Percentiles rank a stretch among this genome's conserved stretches.
Evolutionary conservation across 148 eudicot species (phyloP).

Genomic region (Rhododendron williamsianum): DNA sequence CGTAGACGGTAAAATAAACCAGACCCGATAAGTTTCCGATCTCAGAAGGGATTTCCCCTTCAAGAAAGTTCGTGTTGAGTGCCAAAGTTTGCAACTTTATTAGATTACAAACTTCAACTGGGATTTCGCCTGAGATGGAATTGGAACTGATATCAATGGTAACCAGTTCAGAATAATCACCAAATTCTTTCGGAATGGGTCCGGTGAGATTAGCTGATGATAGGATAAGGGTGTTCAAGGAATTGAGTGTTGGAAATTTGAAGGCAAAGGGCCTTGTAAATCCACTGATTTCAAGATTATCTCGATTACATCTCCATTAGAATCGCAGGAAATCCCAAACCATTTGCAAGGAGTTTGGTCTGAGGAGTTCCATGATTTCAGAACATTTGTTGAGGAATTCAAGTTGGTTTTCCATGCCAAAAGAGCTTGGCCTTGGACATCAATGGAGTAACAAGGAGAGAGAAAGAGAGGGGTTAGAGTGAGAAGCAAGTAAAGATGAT

Average conservation of each 20-base stretch:
- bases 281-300: slow-evolving; percentile 45
- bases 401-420: slow-evolving; percentile 67
- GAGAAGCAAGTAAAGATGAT: slow-evolving; percentile 25
- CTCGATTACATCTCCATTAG: slow-evolving; percentile 31
- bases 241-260: slow-evolving; percentile 46
- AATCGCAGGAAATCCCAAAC: slow-evolving; percentile 63
- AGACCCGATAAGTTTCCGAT: slow-evolving; percentile 69
- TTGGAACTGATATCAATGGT: slow-evolving; percentile 67
- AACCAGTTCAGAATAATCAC: slow-evolving; percentile 44
- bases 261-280: slow-evolving; percentile 69
- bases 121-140: slow-evolving; percentile 63
- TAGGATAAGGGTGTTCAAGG: slow-evolving; percentile 38
- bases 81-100: slow-evolving; percentile 39
- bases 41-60: slow-evolving; percentile 57
- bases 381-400: slow-evolving; percentile 36
- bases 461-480: slow-evolving; percentile 21
- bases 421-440: slow-evolving; percentile 76
- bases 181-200: slow-evolving; percentile 62
- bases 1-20: slow-evolving; percentile 46
- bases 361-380: slow-evolving; percentile 54
- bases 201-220: slow-evolving; percentile 81
- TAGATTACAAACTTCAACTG: slow-evolving; percentile 59
- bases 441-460: slow-evolving; percentile 49
- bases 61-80: slow-evolving; percentile 53
- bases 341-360: slow-evolving; percentile 67